phyloP scores from a whole-genome alignment of 2,329 filamentous ascomycete genomes.

The Aspergillus ochraceoroseus region DNA sequence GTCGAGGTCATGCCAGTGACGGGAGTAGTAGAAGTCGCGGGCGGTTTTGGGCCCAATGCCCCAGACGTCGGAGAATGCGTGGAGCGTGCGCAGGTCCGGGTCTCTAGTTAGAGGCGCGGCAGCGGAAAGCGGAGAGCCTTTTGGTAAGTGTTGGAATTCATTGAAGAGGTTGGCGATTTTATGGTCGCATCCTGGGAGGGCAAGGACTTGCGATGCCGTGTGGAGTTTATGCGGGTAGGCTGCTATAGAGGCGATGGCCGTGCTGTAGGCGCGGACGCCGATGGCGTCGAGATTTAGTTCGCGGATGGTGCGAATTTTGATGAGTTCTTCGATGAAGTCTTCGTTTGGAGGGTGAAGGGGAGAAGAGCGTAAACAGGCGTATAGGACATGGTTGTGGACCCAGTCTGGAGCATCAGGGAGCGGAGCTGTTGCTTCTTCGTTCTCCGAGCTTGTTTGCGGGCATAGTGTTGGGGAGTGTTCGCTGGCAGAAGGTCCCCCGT shows the following conservation, averaged over 20 bases:
- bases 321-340: constrained; percentile 67
- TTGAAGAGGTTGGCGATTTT: constrained; percentile 75
- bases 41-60: constrained; percentile 83
- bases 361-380: constrained; percentile 77
- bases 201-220: constrained; percentile 41
- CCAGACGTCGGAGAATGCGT: constrained; percentile 78
- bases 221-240: constrained; percentile 66
- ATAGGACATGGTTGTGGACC: constrained; percentile 59
- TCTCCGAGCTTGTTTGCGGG: constrained; percentile 71
- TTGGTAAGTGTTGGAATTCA: constrained; percentile 60
- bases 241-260: constrained; percentile 73
- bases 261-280: constrained; percentile 80
- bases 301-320: constrained; percentile 67
- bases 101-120: constrained; percentile 61
- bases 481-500: constrained; percentile 19
- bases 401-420: constrained; percentile 68
- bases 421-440: constrained; percentile 56
- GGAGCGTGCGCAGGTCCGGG: constrained; percentile 58
- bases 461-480: constrained; percentile 48
- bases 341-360: constrained; percentile 66
- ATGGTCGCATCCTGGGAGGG: constrained; percentile 71
- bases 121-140: constrained; percentile 59
- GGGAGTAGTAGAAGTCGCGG: constrained; percentile 69
- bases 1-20: constrained; percentile 75
- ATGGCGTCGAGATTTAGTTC: constrained; percentile 69